phyloP scores from a whole-genome alignment of 1,284 basidiomycete species.

The Heterobasidion occidentale region DNA sequence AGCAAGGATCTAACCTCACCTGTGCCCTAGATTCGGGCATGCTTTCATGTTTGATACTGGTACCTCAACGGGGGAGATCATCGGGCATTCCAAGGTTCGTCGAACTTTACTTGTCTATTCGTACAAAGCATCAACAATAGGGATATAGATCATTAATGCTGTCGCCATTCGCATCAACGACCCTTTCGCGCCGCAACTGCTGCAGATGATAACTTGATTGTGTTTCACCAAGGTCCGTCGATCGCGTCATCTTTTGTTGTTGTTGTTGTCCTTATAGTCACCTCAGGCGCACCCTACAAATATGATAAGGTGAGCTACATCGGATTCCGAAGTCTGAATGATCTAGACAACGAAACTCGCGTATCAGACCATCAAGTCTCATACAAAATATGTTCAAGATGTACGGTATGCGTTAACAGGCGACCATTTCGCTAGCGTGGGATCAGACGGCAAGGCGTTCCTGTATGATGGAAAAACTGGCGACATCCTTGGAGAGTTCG shows the following conservation, averaged over 20 bases:
- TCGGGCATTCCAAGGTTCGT: constrained; percentile 82
- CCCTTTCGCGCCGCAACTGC: constrained; percentile 90
- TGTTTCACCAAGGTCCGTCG: constrained; percentile 66
- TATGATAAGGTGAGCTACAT: constrained; percentile 60
- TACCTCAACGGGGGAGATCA: constrained; percentile 87
- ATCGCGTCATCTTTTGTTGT: not conserved
- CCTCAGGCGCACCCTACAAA: constrained; percentile 78
- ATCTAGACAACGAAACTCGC: not conserved
- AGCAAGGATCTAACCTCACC: not conserved
- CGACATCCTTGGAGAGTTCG: constrained; percentile 66
- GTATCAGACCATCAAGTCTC: constrained; percentile 72
- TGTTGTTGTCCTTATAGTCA: not conserved
- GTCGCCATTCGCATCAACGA: constrained; percentile 87
- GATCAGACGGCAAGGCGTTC: constrained; percentile 86
- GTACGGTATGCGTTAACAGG: constrained; percentile 81
- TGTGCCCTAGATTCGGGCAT: constrained; percentile 61
- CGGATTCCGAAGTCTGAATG: not conserved
- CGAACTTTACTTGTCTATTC: not conserved
- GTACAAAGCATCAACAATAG: not conserved
- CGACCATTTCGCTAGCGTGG: constrained; percentile 82
- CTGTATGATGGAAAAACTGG: constrained; percentile 91
- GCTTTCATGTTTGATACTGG: constrained; percentile 88
- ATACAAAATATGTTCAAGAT: constrained; percentile 93
- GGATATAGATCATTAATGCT: constrained; percentile 69
- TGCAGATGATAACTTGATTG: constrained; percentile 77